Percentiles rank a stretch among this genome's conserved stretches.
Evolutionary conservation across 2,329 filamentous ascomycete genomes (phyloP).

Genomic region (Trichoderma hamatum): DNA sequence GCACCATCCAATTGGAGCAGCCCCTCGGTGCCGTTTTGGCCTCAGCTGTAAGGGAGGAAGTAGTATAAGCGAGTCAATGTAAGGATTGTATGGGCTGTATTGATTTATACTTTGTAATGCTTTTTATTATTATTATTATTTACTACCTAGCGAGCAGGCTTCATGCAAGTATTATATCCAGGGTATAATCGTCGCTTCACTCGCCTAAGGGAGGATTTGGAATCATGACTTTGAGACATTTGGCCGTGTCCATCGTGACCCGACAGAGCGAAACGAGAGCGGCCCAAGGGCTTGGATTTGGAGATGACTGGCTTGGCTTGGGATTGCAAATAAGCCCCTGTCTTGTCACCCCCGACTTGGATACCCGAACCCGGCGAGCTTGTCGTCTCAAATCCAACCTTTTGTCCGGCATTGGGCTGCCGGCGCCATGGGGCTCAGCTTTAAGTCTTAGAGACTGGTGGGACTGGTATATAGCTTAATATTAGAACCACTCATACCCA

Average conservation of each 20-base stretch:
- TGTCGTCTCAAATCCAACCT: neutral
- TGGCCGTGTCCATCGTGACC: neutral
- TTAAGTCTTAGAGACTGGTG: neutral
- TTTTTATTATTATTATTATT: neutral
- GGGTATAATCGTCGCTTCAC: neutral
- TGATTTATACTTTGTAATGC: neutral
- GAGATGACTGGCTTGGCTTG: neutral
- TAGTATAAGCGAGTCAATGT: neutral
- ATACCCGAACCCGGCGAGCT: neutral
- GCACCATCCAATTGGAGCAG: neutral
- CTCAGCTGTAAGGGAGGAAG: conserved; percentile 10
- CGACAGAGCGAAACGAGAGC: neutral
- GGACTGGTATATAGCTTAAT: too few species aligned
- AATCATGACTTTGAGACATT: neutral
- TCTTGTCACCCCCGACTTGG: neutral
- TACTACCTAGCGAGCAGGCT: neutral
- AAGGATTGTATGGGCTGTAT: neutral
- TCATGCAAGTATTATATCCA: neutral
- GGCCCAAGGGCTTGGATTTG: neutral
- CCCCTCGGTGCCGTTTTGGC: neutral
- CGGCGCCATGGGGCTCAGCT: neutral
- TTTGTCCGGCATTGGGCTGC: neutral
- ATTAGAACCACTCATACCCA: too few species aligned
- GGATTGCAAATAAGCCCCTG: neutral
- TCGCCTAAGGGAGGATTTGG: neutral